Conservation (phyloP, 805 yeast genomes). For the Metschnikowia bowlesiae region DNA sequence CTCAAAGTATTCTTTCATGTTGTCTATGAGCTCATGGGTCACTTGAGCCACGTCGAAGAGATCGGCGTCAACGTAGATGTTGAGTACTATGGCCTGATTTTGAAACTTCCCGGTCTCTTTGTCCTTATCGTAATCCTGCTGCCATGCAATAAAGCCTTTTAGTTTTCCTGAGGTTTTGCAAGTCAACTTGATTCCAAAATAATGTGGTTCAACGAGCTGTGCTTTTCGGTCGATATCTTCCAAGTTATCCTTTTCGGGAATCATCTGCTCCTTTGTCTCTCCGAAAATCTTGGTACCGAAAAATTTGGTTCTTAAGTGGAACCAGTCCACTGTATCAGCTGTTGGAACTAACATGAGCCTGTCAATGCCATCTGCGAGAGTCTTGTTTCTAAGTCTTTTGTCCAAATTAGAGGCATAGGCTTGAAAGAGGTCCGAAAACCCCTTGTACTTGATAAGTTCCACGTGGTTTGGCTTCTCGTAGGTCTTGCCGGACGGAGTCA, state of each 20-base stretch:
- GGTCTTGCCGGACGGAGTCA: constrained; percentile 2
- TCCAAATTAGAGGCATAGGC: constrained; percentile 20
- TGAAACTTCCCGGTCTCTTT: constrained; percentile 12
- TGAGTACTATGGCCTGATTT: constrained; percentile 26
- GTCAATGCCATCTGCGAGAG: constrained; percentile 25
- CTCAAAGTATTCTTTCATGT: constrained; percentile 16
- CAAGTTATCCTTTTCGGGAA: constrained; percentile 8
- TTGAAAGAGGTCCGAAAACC: constrained; percentile 24
- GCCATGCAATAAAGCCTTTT: constrained; percentile 35
- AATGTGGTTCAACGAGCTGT: constrained; percentile 22
- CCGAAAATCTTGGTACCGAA: constrained; percentile 16
- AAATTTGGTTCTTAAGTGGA: constrained; percentile 38
- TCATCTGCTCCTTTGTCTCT: not conserved
- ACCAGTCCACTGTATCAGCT: constrained; percentile 35
- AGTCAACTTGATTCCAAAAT: constrained; percentile 29
- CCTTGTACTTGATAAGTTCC: constrained; percentile 25
- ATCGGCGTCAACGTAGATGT: constrained; percentile 21
- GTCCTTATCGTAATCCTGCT: constrained; percentile 30
- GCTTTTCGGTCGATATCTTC: constrained; percentile 18
- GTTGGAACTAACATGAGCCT: constrained; percentile 29
- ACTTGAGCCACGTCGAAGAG: constrained; percentile 16
- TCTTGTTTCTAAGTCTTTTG: constrained; percentile 16
- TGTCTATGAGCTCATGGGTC: constrained; percentile 11
- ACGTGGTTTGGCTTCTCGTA: constrained; percentile 2
- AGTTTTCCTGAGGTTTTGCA: constrained; percentile 15